Evolutionary conservation across 352 stramenopile genomes (phyloP), one percentile per base, ranked within the genome.

Genomic region (Phytophthora cactorum): DNA sequence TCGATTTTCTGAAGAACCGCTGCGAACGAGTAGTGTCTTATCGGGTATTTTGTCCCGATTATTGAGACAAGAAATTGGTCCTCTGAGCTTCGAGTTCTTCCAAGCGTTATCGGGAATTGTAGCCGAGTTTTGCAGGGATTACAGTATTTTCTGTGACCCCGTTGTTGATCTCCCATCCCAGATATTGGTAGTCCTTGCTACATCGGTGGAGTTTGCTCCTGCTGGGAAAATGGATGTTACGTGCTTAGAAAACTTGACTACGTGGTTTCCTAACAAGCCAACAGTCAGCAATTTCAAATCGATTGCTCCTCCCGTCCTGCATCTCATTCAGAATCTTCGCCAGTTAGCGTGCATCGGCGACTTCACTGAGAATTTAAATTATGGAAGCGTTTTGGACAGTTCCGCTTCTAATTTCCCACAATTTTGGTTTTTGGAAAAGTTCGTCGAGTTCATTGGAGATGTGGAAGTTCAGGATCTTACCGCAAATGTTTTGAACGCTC

Each of bases 91-190:
- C 10, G 27, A 60, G 31, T 38, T 72, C 5, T 68, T 68, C 27
- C 14, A 51, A 29, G 59, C 17, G 12, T 52, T 68, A 34, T 51
- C 45, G 5, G 29, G 25, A 4, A 59, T 72, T 34, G 52, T 68
- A 25, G 52, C n/a, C 10, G 59, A 72, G 34, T 68, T 72, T 52
- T 72, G 58, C 47, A 72, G 68, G 41, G 55, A 64, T 29, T 68
- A 55, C 32, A 39, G 5, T 6, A 47, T 72, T 12, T 68, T 64
- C 41, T 52, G 52, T 11, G 65, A 72, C 50, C 52, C 59, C 5
- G 28, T 59, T 11, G 31, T 68, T 29, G 52, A 60, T n/a, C 29
- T 72, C 1, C 31, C 59, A 14, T 55, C 41, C 25, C 52, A 72
- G 28, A 59, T 72, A 27, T 25, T 68, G 12, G 11, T 44, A 7